Base-by-base conservation (phyloP, 2,329 filamentous ascomycete species). In the Fusarium azukiicola region DNA sequence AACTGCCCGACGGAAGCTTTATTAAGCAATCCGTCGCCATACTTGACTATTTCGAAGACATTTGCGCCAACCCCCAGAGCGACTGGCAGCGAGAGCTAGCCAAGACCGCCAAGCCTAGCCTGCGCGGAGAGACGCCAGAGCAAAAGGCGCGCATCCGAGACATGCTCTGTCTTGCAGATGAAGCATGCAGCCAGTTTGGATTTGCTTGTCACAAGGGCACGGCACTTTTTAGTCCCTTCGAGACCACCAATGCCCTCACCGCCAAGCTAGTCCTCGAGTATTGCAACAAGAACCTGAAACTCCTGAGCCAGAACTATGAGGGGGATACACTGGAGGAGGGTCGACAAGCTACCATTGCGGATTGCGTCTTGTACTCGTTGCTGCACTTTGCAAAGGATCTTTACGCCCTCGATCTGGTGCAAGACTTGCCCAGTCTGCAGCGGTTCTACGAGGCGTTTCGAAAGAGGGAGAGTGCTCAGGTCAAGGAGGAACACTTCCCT, bases 21-120 rank as follows among this genome's bases (percentile, higher is more conserved):
- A 81, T 81, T 69, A 81, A 74, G 14, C 73, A 81, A 42, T 81
- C 79, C 0, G 21, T 81, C 3, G 69, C 79, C 6, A 81, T 80
- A 6, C 32, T 81, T 3, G 71, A 73, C 3, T 81, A 81, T 11
- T 54, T 81, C 2, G 79, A 81, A 21, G 79, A 80, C 6, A 78
- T 74, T 0, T 81, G 79, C n/a, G 58, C 78, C 16, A 5, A 71
- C 3, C 79, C 79, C 0, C 49, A 69, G 17, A 61, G 69, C 5
- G 21, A 58, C 1, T 81, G 79, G 79, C 73, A 81, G 5, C 1
- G 44, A 4, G 73, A 80, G 4, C 27, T 81, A 0, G 64, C 67
- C 0, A 67, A 72, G 1, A 9, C 7, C 5, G 58, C 76, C 1
- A 49, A 36, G 0, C 12, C 11, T 0, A 71, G 49, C 27, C 70